A percentile compares a stretch with the other conserved stretches of the same genome.
These are phyloP conservation scores for Tricholoma sp. DNA, from an alignment of 768 basidiomycete species.

Conservation along the genomic window DNA sequence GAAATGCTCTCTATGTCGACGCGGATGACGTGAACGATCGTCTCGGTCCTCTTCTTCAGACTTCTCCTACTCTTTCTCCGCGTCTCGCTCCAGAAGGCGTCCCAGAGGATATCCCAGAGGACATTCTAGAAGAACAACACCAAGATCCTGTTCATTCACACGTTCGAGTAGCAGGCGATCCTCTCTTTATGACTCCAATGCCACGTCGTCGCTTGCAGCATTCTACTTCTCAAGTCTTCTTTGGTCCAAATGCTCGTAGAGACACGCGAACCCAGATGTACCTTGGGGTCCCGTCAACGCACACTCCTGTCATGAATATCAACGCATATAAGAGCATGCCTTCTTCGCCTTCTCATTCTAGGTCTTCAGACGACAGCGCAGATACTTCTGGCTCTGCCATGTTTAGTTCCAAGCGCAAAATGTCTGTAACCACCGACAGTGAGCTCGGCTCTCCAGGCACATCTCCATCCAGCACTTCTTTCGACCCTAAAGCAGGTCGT, in stretches of 20 bases:
- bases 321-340: neutral
- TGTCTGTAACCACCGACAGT: neutral
- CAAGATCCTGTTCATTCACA: neutral
- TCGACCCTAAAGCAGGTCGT: neutral
- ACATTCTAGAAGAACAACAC: neutral
- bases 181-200: neutral
- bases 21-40: slow-evolving; percentile 24
- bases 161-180: neutral
- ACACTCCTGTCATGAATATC: neutral
- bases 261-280: slow-evolving; percentile 1
- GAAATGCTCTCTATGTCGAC: slow-evolving; percentile 34
- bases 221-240: slow-evolving; percentile 5
- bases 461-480: neutral
- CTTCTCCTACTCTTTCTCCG: slow-evolving; percentile 1
- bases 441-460: neutral
- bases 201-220: neutral
- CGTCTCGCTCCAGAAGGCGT: neutral
- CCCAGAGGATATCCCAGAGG: neutral
- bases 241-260: neutral
- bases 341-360: neutral
- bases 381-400: neutral
- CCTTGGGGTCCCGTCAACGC: neutral
- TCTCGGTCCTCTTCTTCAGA: slow-evolving; percentile 18
- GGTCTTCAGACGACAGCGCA: neutral
- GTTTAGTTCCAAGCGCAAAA: neutral